Evolutionary conservation across 2,329 filamentous ascomycete species (phyloP).

Genomic region (Claviceps monticola): DNA sequence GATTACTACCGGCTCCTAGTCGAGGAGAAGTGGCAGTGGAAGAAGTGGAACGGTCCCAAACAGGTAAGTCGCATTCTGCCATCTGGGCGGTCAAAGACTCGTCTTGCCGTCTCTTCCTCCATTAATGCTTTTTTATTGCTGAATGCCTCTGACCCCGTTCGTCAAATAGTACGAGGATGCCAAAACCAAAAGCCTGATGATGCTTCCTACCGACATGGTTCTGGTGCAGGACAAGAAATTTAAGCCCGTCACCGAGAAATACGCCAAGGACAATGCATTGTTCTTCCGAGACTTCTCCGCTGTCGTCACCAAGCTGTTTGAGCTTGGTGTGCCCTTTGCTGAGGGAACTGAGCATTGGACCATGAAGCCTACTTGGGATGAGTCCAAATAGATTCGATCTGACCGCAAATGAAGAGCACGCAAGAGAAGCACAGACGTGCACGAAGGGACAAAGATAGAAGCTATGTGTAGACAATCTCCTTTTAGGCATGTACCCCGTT

Average conservation of each 20-base stretch:
- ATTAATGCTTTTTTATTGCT: not conserved
- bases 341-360: slow-evolving; percentile 45
- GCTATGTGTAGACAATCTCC: slow-evolving; percentile 4
- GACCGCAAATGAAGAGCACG: not conserved
- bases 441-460: not conserved
- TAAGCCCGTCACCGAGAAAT: slow-evolving; percentile 65
- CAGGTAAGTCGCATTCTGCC: slow-evolving; percentile 30
- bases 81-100: not conserved
- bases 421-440: not conserved
- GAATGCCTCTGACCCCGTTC: slow-evolving; percentile 4
- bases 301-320: slow-evolving; percentile 70
- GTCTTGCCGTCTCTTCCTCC: not conserved
- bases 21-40: slow-evolving; percentile 84
- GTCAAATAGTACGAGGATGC: slow-evolving; percentile 68
- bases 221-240: slow-evolving; percentile 82
- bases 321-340: slow-evolving; percentile 84
- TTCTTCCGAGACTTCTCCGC: slow-evolving; percentile 92
- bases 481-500: not conserved
- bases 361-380: slow-evolving; percentile 44
- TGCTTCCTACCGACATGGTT: slow-evolving; percentile 86
- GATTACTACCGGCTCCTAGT: slow-evolving; percentile 84
- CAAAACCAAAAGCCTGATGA: slow-evolving; percentile 81
- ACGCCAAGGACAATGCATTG: slow-evolving; percentile 76
- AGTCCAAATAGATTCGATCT: slow-evolving; percentile 14
- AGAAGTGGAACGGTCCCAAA: slow-evolving; percentile 83